These are phyloP conservation scores for Fusarium sororula DNA, from an alignment of 2,329 filamentous ascomycete genomes.

Conservation along the genomic window DNA sequence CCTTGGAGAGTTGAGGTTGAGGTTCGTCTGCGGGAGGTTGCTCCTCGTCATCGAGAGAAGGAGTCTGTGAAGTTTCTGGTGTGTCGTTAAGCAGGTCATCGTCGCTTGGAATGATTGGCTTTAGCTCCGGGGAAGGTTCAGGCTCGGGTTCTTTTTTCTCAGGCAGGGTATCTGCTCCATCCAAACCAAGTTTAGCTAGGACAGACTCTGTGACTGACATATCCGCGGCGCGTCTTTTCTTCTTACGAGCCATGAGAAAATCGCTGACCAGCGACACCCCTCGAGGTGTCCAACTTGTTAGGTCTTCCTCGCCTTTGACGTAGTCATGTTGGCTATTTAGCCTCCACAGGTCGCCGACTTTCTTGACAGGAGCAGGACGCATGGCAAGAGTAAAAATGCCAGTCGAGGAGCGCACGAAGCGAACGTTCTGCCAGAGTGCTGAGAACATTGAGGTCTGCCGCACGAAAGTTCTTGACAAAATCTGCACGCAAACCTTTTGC, in stretches of 20 bases:
- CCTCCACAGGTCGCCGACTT: conserved; percentile 92
- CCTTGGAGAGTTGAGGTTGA: background rate
- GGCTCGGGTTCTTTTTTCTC: conserved; percentile 49
- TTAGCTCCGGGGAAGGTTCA: conserved; percentile 48
- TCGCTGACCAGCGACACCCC: conserved; percentile 93
- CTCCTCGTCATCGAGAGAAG: conserved; percentile 46
- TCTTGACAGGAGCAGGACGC: conserved; percentile 88
- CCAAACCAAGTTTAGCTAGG: conserved; percentile 66
- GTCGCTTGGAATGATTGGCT: conserved; percentile 59
- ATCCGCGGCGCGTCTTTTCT: conserved; percentile 78
- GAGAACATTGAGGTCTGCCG: conserved; percentile 89
- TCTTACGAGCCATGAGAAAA: conserved; percentile 79
- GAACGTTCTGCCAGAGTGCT: conserved; percentile 83
- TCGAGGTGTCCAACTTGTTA: conserved; percentile 86
- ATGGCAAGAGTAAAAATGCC: conserved; percentile 88
- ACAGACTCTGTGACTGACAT: conserved; percentile 78
- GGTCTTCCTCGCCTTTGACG: conserved; percentile 91
- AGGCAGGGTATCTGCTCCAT: conserved; percentile 51
- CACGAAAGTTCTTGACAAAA: conserved; percentile 84
- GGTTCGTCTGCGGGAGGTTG: background rate
- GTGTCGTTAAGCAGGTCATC: conserved; percentile 68
- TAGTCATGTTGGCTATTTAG: conserved; percentile 96
- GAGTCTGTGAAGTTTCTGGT: conserved; percentile 60
- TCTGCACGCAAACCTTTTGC: conserved; percentile 82
- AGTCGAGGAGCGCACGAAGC: conserved; percentile 87